Base-by-base conservation (phyloP, 352 stramenopile species). In the Blastocystis hominis region DNA sequence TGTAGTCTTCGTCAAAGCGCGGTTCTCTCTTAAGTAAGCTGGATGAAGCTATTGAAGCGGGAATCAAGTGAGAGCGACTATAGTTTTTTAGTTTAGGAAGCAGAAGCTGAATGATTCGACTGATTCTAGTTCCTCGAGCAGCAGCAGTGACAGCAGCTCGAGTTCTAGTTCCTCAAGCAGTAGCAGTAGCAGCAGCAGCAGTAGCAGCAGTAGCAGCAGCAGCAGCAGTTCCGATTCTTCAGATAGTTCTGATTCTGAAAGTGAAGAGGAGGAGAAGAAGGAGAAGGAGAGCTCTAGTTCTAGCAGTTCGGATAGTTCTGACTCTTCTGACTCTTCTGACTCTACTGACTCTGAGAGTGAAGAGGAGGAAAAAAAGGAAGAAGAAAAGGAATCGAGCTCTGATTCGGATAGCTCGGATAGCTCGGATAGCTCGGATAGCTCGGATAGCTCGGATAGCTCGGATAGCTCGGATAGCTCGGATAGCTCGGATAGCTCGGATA, bases 1-100 rank as follows among this genome's bases (percentile, higher is more conserved):
- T 50, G n/a, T 76, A 76, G 64, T n/a, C 20, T 36, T 76, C 64
- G 5, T 30, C 20, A 54, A 76, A 76, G 47, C 20, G 64, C 34
- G 55, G 17, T 50, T 15, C 64, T 34, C 36, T 56, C 55, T 9
- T 76, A 17, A 17, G 6, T 15, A 9, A 9, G n/a, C 47, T 76
- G n/a, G 64, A 76, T 50, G 30, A 56, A 42, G 64, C 64, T 30
- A 76, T 76, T 76, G 64, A 76, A 17, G 6, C 64, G 2, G 64
- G 64, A 46, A 76, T 76, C 42, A 76, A 76, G 64, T 76, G 2
- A 50, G 34, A 36, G 34, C 3, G 4, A 50, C 15, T 50, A 50
- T 76, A 34, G 17, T 55, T 76, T 56, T 0, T 3, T n/a, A 7
- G 47, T 40, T 24, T 76, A 76, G 64, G 47, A 76, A 50, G 36